These are phyloP conservation scores for Dalechampia spathulata DNA, from an alignment of 441 rosid species.

Conservation along the genomic window DNA sequence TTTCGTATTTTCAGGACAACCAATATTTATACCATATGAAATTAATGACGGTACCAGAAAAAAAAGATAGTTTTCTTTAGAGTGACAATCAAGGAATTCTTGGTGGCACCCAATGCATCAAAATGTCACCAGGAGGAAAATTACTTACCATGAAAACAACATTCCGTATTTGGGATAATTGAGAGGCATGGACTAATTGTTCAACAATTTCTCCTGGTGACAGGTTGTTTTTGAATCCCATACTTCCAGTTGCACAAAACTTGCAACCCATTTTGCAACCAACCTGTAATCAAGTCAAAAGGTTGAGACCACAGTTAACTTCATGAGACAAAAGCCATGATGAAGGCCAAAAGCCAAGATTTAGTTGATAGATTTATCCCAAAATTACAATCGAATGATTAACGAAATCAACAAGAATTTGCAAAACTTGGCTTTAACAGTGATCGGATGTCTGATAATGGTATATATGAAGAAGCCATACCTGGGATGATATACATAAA, in stretches of 20 bases:
- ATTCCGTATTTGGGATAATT: conserved; percentile 65
- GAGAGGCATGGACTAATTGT: conserved; percentile 89
- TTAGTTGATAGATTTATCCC: not conserved
- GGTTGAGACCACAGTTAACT: too few relatives aligned
- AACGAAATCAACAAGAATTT: not conserved
- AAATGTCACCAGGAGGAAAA: not conserved
- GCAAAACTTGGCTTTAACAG: not conserved
- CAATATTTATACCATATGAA: too few relatives aligned
- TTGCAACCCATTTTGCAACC: conserved; percentile 99
- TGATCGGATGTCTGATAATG: not conserved
- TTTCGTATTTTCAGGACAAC: too few relatives aligned
- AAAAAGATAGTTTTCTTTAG: too few relatives aligned
- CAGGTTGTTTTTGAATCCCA: conserved; percentile 86
- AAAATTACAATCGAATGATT: not conserved
- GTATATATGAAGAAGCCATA: conserved; percentile 2
- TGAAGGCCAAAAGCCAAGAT: not conserved
- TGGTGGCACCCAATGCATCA: not conserved
- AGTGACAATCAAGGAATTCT: too few relatives aligned
- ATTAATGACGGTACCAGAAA: too few relatives aligned
- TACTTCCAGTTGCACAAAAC: conserved; percentile 96
- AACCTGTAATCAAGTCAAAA: conserved; percentile 41
- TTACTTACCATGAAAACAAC: conserved; percentile 79
- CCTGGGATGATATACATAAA: conserved; percentile 93
- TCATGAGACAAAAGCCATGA: not conserved
- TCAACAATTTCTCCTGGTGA: conserved; percentile 91